Evolutionary conservation across 2,329 filamentous ascomycete genomes (phyloP), one percentile per base, ranked within the genome.

Genomic region (Colletotrichum cuscutae): DNA sequence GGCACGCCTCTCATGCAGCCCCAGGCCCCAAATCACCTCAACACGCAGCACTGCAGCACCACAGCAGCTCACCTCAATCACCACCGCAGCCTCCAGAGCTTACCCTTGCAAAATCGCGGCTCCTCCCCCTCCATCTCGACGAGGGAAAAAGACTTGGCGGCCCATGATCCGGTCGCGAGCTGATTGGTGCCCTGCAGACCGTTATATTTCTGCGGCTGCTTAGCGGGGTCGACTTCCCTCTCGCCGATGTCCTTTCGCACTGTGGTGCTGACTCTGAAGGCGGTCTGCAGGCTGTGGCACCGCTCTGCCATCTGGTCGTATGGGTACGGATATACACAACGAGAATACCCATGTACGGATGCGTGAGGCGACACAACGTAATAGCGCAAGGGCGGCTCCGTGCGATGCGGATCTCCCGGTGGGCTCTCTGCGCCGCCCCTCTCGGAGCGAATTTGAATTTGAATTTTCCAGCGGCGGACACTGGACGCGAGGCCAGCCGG

Each of bases 161-260:
- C 19, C 19, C 57, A 64, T 65, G 69, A 59, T 53, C 24, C 52
- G 32, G 58, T 57, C 69, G 66, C n/a, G 53, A 15, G 56, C 28
- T 66, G 67, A 73, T 73, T 71, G 71, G 67, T 66, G 67, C 61
- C 70, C 67, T 73, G 71, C 61, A 62, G 71, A 58, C 71, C 67
- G 71, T 73, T 71, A 52, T 62, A 71, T 62, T 69, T 61, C 54
- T 73, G 61, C 71, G 60, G 67, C 67, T 71, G 60, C 56, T 65
- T 71, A 58, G 71, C 62, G 71, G 71, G 67, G 61, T 73, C 53
- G 54, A 53, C 8, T 19, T 58, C 32, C 67, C 66, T 46, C 67
- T 71, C 71, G 56, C 35, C 5, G 49, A 49, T 24, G 13, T 12
- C 24, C 56, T 28, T 32, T 71, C 71, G 68, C 71, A 73, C 71